Percentiles rank a stretch among this genome's conserved stretches.
phyloP scores from a whole-genome alignment of 2,329 filamentous ascomycete genomes.

The Fusarium lateritium region DNA sequence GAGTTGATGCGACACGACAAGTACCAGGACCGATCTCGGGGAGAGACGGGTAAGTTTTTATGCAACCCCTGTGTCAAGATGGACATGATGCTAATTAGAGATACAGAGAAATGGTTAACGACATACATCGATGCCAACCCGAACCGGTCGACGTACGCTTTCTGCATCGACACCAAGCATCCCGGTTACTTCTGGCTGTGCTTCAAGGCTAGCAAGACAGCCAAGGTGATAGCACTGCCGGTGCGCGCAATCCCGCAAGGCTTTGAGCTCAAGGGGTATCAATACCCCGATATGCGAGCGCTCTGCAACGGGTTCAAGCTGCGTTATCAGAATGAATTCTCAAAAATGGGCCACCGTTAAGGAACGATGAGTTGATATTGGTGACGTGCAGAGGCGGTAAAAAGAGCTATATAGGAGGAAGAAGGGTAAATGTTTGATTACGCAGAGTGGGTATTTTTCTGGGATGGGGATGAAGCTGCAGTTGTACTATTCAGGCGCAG shows the following conservation, averaged over 20 bases:
- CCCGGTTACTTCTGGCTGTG: conserved; percentile 96
- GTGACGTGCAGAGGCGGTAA: conserved; percentile 1
- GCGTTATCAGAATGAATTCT: conserved; percentile 76
- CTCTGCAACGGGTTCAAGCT: conserved; percentile 98
- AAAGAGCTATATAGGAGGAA: not conserved
- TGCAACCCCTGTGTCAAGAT: not conserved
- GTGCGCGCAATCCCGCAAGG: conserved; percentile 94
- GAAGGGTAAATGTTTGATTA: conserved; percentile 33
- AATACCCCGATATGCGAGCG: conserved; percentile 94
- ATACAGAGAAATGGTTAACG: conserved; percentile 90
- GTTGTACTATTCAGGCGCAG: conserved; percentile 38
- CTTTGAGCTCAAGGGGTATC: conserved; percentile 89
- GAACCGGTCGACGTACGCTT: conserved; percentile 91
- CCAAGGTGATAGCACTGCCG: conserved; percentile 81
- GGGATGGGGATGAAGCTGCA: conserved; percentile 24
- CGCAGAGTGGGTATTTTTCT: conserved; percentile 25
- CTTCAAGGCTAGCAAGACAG: conserved; percentile 90
- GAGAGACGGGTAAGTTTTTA: conserved; percentile 83
- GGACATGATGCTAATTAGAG: conserved; percentile 38
- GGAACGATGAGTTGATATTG: not conserved
- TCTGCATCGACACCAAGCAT: conserved; percentile 93
- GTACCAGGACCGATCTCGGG: conserved; percentile 85
- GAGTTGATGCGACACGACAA: conserved; percentile 97
- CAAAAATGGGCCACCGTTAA: conserved; percentile 67
- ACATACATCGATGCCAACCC: conserved; percentile 98